Base-by-base conservation (phyloP, 1,284 basidiomycete genomes). In the Naganishia cerealis region DNA sequence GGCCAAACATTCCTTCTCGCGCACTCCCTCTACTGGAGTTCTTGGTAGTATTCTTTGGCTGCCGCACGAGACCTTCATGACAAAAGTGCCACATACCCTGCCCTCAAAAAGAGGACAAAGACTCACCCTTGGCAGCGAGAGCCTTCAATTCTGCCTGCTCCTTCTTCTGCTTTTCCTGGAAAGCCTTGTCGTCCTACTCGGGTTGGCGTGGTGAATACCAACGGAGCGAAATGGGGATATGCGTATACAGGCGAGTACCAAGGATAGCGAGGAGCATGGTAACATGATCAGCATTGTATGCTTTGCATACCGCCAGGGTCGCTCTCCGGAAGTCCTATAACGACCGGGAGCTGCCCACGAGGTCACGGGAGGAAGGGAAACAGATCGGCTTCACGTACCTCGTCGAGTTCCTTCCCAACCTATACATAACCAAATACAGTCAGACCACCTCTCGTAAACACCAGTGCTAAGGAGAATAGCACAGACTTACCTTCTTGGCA, bases 61-160 rank as follows among this genome's bases (percentile, higher is more conserved):
- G 40, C 40, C 13, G 40, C 40, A 42, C 3, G 10, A 42, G 3
- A 42, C 40, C 8, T 13, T 42, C 40, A 9, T 2, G 13, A 42
- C 16, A 1, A 42, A 33, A 33, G 29, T 33, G 6, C 29, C 29
- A 33, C 29, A 33, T 6, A 33, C 3, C 29, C 13, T 36, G 1
- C n/a, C 6, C 40, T 43, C 13, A 1, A 24, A 1, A 18, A 18
- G 59, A n/a, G 16, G 12, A 6, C 5, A 16, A 16, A 29, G 21
- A 66, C 67, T 68, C 43, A 68, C 67, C 67, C 58, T 62, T 68
- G 18, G 58, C 67, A 57, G 67, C 67, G 39, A 43, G 40, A 36
- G 58, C 67, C 58, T 62, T 68, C 57, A 62, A 46, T 36, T 68
- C 67, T 33, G 58, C 58, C 54, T 68, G 58, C 29, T 68, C 52